Evolutionary conservation across 2,329 filamentous ascomycete genomes (phyloP), one percentile per base, ranked within the genome.

Genomic region (Cladosporium sphaerospermum): DNA sequence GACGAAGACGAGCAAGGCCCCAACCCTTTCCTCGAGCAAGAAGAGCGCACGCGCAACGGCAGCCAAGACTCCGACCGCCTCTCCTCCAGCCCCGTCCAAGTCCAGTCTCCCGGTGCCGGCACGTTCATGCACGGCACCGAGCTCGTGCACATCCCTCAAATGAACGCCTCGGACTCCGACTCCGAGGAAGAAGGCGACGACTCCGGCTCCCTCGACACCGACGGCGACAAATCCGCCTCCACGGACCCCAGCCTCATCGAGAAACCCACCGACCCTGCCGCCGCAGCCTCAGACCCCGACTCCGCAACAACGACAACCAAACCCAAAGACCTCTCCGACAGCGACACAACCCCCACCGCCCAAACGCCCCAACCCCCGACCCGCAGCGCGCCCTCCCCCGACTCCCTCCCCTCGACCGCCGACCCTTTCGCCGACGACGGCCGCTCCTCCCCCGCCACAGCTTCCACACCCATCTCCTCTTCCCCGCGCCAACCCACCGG

Each of bases 1-100:
- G 71, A 73, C 44, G 48, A 51, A 3, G 71, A 70, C 9, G 51
- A 47, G 10, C 23, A 46, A n/a, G 51, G 51, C n/a, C 40, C 47
- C 3, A 66, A 46, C 13, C 51, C 51, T 7, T 53, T 53, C 43
- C 43, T 47, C 28, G 64, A 70, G 45, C 61, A 69, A 41, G 60
- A 68, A 34, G 61, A 66, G 47, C 39, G 57, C n/a, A 32, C 51
- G 23, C 53, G 53, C 10, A 52, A 65, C 23, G 51, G 56, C 16
- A 51, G 55, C 14, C 57, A 54, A 44, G 62, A 64, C n/a, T 59
- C 60, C 44, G 77, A 80, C 45, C 74, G 79, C 39, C 65, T 83
- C 31, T 82, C 83, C 4, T 85, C 88, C 64, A 89, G 85, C 9
- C 85, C 85, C 3, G 77, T 85, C 5, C 75, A 84, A 57, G 76